Evolutionary conservation across 805 yeast species (phyloP).

Genomic region (Pichia phayaonensis): DNA sequence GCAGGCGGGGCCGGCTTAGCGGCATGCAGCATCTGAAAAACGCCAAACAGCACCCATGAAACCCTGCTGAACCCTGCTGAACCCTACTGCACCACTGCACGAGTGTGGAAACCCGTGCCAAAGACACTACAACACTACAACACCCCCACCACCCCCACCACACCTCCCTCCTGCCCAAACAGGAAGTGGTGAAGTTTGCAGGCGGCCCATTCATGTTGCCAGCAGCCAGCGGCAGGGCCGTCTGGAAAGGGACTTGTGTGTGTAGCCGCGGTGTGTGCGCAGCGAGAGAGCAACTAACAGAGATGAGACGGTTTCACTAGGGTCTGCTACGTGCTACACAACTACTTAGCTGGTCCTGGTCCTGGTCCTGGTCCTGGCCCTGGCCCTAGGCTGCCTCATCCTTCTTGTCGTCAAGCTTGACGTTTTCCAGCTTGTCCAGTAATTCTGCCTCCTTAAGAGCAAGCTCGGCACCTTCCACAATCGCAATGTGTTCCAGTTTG

Average conservation of each 20-base stretch:
- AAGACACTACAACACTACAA: no score
- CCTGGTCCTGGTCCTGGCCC: no score
- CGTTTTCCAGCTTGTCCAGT: background rate
- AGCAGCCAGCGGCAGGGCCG: background rate
- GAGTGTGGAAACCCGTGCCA: no score
- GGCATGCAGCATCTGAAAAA: background rate
- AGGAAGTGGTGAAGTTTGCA: background rate
- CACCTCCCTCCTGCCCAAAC: background rate
- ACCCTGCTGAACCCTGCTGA: background rate
- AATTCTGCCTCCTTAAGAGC: constrained; percentile 21
- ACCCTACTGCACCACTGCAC: no score
- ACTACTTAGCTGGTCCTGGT: no score
- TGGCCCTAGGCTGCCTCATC: no score
- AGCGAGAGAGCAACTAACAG: no score
- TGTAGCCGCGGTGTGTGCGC: background rate
- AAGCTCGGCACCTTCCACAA: constrained; percentile 79
- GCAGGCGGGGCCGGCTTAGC: background rate
- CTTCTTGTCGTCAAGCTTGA: background rate
- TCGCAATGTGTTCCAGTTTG: constrained; percentile 76
- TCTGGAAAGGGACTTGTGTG: background rate
- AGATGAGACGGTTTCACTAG: no score
- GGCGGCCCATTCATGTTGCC: background rate
- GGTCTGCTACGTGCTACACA: no score
- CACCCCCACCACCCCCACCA: no score
- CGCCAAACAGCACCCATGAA: background rate